A percentile compares a stretch with the other conserved stretches of the same genome.
Evolutionary conservation across 2,329 filamentous ascomycete species (phyloP).

Genomic region (Fusarium verticillioides): DNA sequence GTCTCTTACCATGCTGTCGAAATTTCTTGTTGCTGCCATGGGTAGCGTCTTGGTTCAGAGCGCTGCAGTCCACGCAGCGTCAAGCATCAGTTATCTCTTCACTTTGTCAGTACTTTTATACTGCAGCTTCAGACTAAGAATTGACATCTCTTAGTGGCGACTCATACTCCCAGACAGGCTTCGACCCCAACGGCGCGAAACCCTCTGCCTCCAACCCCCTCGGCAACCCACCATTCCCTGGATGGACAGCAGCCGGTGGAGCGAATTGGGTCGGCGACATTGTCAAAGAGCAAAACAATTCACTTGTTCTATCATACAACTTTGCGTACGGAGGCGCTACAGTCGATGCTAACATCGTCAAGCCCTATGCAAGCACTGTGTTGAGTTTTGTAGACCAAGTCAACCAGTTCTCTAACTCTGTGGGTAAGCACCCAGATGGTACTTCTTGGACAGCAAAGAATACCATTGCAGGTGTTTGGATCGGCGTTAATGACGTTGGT

Average conservation of each 20-base stretch:
- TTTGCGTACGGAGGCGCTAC: conserved; percentile 66
- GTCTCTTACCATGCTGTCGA: neutral
- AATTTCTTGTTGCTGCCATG: neutral
- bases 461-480: conserved; percentile 61
- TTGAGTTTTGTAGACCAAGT: conserved; percentile 41
- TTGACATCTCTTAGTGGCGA: conserved; percentile 42
- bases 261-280: conserved; percentile 64
- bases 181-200: conserved; percentile 62
- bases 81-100: conserved; percentile 29
- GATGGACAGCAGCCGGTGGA: conserved; percentile 61
- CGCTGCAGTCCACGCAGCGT: neutral
- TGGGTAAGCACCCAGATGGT: conserved; percentile 46
- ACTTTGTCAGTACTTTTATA: conserved; percentile 25
- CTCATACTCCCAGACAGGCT: conserved; percentile 56
- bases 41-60: neutral
- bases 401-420: conserved; percentile 45
- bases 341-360: conserved; percentile 62
- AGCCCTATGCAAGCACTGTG: conserved; percentile 62
- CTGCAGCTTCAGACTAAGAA: neutral
- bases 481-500: conserved; percentile 67
- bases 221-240: conserved; percentile 69
- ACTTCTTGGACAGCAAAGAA: conserved; percentile 56
- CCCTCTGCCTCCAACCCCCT: conserved; percentile 67
- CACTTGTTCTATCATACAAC: conserved; percentile 60
- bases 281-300: conserved; percentile 58